phyloP scores from a whole-genome alignment of 306 rosid genomes.

The Cercis canadensis region DNA sequence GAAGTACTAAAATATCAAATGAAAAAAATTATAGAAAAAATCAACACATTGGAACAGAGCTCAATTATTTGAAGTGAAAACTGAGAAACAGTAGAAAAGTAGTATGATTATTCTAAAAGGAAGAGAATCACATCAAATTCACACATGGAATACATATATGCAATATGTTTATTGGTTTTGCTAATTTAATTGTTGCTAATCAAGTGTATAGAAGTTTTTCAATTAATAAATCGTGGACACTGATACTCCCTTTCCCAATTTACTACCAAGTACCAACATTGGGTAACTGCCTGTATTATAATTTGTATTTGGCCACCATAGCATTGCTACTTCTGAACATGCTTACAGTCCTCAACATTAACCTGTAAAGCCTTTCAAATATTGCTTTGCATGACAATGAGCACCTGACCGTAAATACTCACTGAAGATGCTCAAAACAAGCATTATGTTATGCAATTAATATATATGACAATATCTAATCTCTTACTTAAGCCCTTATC shows the following conservation, averaged over 20 bases:
- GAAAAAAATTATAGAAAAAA: background rate
- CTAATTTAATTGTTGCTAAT: background rate
- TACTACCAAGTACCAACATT: slow-evolving; percentile 11
- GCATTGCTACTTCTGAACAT: background rate
- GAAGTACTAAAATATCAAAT: background rate
- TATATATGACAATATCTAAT: background rate
- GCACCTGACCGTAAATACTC: background rate
- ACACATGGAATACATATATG: background rate
- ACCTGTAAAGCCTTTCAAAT: slow-evolving; percentile 6
- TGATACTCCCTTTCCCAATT: background rate
- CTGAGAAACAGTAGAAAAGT: slow-evolving; percentile 2
- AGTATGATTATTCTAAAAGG: background rate
- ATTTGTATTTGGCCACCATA: slow-evolving; percentile 15
- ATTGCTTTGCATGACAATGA: background rate
- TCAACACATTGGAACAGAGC: background rate
- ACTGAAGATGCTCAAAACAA: slow-evolving; percentile 19
- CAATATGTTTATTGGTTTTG: background rate
- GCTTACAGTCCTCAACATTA: slow-evolving; percentile 17
- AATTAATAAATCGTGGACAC: background rate
- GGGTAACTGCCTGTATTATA: slow-evolving; percentile 8
- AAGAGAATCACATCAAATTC: background rate
- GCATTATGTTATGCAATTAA: slow-evolving; percentile 3
- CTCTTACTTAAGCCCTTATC: slow-evolving; percentile 12
- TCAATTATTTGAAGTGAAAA: slow-evolving; percentile 5
- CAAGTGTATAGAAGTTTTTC: background rate